Evolutionary conservation across 148 eudicot genomes (phyloP).

Genomic region (Nepenthes gracilis): DNA sequence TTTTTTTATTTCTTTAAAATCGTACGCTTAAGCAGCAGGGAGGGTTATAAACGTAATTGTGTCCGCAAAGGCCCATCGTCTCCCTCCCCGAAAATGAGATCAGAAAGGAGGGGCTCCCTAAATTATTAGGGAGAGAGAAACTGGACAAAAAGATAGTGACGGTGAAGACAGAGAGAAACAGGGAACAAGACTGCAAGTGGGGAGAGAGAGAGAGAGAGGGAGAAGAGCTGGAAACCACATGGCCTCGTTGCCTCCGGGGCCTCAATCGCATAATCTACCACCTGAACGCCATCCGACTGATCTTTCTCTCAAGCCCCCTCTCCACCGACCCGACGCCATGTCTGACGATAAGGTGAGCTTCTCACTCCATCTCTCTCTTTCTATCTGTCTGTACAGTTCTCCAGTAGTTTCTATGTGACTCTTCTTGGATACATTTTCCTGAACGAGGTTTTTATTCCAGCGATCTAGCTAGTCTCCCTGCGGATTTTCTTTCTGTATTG

Average conservation of each 20-base stretch:
- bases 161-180: too few species aligned
- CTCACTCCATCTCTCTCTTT: not conserved
- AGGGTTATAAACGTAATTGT: not conserved
- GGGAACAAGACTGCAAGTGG: not conserved
- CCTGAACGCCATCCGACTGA: slow-evolving; percentile 1
- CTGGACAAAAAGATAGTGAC: too few species aligned
- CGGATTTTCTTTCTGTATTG: too few species aligned
- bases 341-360: slow-evolving; percentile 9
- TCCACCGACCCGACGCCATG: slow-evolving; percentile 2
- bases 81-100: too few species aligned
- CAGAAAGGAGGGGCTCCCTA: too few species aligned
- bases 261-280: not conserved
- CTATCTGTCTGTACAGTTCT: not conserved
- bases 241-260: slow-evolving; percentile 9
- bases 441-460: not conserved
- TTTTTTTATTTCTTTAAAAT: too few species aligned
- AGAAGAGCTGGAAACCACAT: slow-evolving; percentile 8
- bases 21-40: too few species aligned
- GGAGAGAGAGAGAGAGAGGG: not conserved
- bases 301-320: slow-evolving; percentile 2
- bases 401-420: not conserved
- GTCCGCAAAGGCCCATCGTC: too few species aligned
- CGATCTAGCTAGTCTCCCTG: slow-evolving; percentile 1
- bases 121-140: too few species aligned
- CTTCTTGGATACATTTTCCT: not conserved